Conservation (phyloP, 2,329 filamentous ascomycete genomes). For the Penicillium corylophilum region DNA sequence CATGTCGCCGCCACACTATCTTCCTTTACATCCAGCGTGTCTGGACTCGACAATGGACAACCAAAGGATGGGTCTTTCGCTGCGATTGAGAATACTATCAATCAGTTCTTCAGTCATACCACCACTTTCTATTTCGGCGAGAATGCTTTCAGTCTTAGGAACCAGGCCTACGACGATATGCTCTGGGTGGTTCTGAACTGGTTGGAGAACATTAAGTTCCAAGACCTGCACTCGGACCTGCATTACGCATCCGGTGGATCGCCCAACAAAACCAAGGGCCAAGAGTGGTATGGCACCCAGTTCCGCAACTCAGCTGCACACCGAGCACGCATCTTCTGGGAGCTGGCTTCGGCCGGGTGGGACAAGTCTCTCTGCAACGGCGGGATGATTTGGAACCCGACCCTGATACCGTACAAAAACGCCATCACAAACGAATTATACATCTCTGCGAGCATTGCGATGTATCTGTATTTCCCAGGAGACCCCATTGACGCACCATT, state of each 20-base stretch:
- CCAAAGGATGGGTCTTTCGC: constrained; percentile 34
- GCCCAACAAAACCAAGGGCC: constrained; percentile 20
- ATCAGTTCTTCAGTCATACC: constrained; percentile 75
- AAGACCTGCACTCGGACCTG: constrained; percentile 64
- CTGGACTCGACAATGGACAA: constrained; percentile 36
- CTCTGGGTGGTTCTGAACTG: constrained; percentile 92
- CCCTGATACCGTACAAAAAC: constrained; percentile 83
- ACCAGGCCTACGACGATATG: constrained; percentile 88
- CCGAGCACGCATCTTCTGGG: constrained; percentile 81
- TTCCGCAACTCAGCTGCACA: constrained; percentile 78
- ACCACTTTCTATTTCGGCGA: constrained; percentile 83
- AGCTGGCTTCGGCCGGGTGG: constrained; percentile 76
- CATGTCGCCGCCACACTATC: constrained; percentile 71
- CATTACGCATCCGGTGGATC: constrained; percentile 51
- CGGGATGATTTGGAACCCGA: constrained; percentile 89
- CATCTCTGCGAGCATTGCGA: constrained; percentile 77
- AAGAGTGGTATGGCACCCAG: constrained; percentile 70
- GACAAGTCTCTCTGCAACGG: constrained; percentile 76
- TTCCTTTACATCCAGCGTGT: constrained; percentile 62
- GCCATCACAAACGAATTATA: constrained; percentile 93
- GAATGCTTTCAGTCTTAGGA: constrained; percentile 70
- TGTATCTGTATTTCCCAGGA: constrained; percentile 88
- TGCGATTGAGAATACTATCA: constrained; percentile 73
- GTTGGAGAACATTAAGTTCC: constrained; percentile 78
- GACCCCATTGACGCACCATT: constrained; percentile 74